Evolutionary conservation across 768 basidiomycete genomes (phyloP).

Genomic region (Cystofilobasidium bisporidii): DNA sequence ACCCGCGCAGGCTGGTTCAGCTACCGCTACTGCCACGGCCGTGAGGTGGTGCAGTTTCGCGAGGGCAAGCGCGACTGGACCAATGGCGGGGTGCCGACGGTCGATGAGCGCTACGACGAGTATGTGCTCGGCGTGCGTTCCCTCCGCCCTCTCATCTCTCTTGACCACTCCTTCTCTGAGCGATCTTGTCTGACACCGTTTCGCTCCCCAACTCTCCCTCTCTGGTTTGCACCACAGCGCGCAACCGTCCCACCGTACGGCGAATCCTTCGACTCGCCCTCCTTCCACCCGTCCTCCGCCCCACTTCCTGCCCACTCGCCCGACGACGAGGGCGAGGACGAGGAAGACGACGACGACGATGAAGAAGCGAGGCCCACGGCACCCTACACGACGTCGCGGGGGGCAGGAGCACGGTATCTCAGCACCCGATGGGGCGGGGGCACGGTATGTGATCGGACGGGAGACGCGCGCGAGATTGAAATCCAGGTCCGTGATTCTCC

Average conservation of each 20-base stretch:
- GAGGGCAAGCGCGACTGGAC: conserved; percentile 59
- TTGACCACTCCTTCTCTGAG: conserved; percentile 53
- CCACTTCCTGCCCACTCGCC: no score
- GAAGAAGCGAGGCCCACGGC: conserved; percentile 41
- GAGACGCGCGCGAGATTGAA: conserved; percentile 77
- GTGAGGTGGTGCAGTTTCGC: conserved; percentile 91
- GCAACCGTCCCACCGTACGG: conserved; percentile 49
- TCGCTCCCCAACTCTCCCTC: conserved; percentile 36
- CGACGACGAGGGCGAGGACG: conserved; percentile 40
- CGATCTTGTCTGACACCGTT: no score
- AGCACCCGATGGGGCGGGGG: conserved; percentile 87
- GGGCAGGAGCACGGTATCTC: conserved; percentile 79
- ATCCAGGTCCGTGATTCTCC: conserved; percentile 59
- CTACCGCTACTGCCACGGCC: conserved; percentile 78
- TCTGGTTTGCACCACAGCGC: neutral
- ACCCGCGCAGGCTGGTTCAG: conserved; percentile 89
- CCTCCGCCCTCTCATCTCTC: conserved; percentile 29
- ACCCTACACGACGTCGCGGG: conserved; percentile 48
- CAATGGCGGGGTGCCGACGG: conserved; percentile 65
- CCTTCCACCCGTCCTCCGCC: conserved; percentile 17
- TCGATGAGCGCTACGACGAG: conserved; percentile 51
- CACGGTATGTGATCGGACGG: conserved; percentile 85
- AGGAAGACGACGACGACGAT: neutral
- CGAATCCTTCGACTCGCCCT: conserved; percentile 37
- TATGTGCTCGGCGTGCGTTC: conserved; percentile 36